Evolutionary conservation across 805 yeast genomes (phyloP).

Genomic region (Sugiyamaella marilandica): DNA sequence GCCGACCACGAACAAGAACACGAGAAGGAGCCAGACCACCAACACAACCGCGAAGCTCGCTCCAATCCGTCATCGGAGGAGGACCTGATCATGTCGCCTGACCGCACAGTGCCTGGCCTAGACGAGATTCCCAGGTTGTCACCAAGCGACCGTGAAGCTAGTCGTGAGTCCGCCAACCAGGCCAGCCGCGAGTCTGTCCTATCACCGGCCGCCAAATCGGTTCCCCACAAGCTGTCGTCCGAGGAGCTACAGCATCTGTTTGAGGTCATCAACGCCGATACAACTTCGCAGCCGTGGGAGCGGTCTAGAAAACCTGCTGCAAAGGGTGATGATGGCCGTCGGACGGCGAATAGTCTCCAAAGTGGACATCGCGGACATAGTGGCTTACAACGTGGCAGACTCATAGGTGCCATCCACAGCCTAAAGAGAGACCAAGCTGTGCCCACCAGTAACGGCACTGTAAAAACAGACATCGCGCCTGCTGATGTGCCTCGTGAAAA

Average conservation of each 20-base stretch:
- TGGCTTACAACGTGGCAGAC: no score
- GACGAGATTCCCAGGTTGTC: constrained; percentile 12
- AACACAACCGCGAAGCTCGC: background rate
- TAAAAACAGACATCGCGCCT: no score
- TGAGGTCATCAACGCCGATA: constrained; percentile 16
- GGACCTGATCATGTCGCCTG: background rate
- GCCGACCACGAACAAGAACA: background rate
- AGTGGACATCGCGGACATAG: no score
- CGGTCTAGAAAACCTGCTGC: no score
- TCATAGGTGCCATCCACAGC: no score
- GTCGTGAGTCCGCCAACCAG: no score
- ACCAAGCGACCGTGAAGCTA: constrained; percentile 6
- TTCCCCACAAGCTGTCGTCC: constrained; percentile 16
- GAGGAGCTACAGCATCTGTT: constrained; percentile 26
- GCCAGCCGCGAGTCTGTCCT: background rate
- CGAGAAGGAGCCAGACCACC: background rate
- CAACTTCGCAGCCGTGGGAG: no score
- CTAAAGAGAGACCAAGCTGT: no score
- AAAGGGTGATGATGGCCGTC: no score
- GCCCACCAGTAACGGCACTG: no score
- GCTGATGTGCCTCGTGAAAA: no score
- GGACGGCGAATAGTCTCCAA: no score
- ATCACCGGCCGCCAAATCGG: background rate
- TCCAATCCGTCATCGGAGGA: background rate
- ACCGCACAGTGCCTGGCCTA: constrained; percentile 4